phyloP scores from a whole-genome alignment of 768 basidiomycete genomes.

The Naematelia aurantialba region DNA sequence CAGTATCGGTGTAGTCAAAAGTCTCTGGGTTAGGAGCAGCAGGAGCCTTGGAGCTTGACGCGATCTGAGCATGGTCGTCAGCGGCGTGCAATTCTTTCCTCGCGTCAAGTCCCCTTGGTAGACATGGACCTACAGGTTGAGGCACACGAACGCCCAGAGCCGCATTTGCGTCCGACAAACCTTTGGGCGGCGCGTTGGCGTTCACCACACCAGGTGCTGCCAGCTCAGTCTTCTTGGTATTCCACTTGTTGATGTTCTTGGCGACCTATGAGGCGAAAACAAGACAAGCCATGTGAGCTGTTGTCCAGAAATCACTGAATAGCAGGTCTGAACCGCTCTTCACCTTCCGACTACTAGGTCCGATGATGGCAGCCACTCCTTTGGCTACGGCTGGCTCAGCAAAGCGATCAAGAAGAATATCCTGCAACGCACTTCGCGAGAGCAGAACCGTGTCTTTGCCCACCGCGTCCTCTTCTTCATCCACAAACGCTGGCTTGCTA shows the following conservation, averaged over 20 bases:
- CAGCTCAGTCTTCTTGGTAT: conserved; percentile 86
- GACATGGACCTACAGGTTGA: not conserved
- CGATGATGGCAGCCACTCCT: conserved; percentile 65
- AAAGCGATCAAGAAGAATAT: not conserved
- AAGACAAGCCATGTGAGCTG: conserved; percentile 9
- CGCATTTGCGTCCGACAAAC: conserved; percentile 39
- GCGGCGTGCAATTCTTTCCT: conserved; percentile 1
- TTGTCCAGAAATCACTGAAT: conserved; percentile 7
- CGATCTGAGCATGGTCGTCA: not conserved
- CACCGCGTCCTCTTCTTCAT: conserved; percentile 37
- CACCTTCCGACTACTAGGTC: conserved; percentile 43
- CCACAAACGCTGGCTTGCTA: conserved; percentile 33
- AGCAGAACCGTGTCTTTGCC: conserved; percentile 39
- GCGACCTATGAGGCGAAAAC: conserved; percentile 59
- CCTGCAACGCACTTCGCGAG: conserved; percentile 36
- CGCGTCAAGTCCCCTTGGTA: no score
- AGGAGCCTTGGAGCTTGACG: not conserved
- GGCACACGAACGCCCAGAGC: conserved; percentile 16
- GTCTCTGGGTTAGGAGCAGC: not conserved
- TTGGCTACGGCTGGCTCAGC: conserved; percentile 39
- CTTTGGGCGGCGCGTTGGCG: conserved; percentile 17
- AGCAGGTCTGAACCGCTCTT: conserved; percentile 13
- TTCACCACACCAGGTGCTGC: conserved; percentile 17
- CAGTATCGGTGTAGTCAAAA: conserved; percentile 73
- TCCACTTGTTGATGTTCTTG: conserved; percentile 95